These are phyloP conservation scores for Orbilia quercus DNA, from an alignment of 2,329 filamentous ascomycete genomes.

Conservation along the genomic window DNA sequence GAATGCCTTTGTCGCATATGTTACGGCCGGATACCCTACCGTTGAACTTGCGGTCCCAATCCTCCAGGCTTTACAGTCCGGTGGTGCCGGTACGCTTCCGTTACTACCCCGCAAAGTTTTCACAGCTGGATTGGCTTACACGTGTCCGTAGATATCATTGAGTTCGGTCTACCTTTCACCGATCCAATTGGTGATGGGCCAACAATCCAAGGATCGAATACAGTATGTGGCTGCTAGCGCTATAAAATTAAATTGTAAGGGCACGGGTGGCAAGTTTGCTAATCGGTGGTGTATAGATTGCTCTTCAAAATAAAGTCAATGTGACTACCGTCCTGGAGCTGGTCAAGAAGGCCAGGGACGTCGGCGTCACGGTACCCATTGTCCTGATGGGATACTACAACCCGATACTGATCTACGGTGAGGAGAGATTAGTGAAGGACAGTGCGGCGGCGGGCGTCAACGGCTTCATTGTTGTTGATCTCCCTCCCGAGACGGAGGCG, in stretches of 20 bases:
- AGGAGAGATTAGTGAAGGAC: conserved; percentile 86
- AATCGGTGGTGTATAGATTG: conserved; percentile 66
- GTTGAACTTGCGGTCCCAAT: conserved; percentile 84
- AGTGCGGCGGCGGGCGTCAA: conserved; percentile 87
- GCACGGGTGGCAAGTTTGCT: conserved; percentile 48
- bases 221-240: conserved; percentile 66
- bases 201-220: conserved; percentile 96
- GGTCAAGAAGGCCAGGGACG: conserved; percentile 80
- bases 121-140: conserved; percentile 3
- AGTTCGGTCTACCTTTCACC: conserved; percentile 95
- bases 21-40: conserved; percentile 91
- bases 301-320: conserved; percentile 88
- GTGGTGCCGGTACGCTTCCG: conserved; percentile 79
- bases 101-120: conserved; percentile 9
- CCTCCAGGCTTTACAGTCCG: conserved; percentile 88
- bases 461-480: conserved; percentile 95
- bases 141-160: conserved; percentile 78
- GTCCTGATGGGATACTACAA: conserved; percentile 99
- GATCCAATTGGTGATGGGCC: conserved; percentile 98
- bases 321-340: conserved; percentile 82
- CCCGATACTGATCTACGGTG: conserved; percentile 90
- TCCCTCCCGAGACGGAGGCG: conserved; percentile 89
- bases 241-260: not conserved
- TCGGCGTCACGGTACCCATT: conserved; percentile 82
- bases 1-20: conserved; percentile 91